These are phyloP conservation scores for Lagerstroemia speciosa DNA, from an alignment of 345 rosid genomes.

Conservation along the genomic window DNA sequence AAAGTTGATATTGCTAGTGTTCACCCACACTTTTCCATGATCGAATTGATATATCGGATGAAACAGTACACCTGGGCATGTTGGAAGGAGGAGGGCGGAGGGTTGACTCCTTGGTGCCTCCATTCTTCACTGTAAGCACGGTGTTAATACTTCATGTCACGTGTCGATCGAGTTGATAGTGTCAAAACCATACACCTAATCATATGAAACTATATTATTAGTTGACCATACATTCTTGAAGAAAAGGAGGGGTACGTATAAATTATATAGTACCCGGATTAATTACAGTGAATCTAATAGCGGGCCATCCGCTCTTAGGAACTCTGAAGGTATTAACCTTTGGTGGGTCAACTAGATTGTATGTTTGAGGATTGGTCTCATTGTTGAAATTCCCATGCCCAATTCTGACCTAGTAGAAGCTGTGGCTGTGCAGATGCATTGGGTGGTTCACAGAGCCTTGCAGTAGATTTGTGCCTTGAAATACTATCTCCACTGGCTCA, in stretches of 20 bases:
- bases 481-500: background rate
- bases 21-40: background rate
- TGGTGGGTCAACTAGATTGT: constrained; percentile 20
- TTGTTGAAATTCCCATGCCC: background rate
- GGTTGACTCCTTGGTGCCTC: constrained; percentile 2
- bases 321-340: constrained; percentile 13
- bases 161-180: constrained; percentile 7
- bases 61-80: background rate
- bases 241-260: too few relatives aligned
- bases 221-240: too few relatives aligned
- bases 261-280: constrained; percentile 23
- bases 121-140: constrained; percentile 3
- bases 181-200: constrained; percentile 8
- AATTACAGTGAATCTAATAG: constrained; percentile 16
- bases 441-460: constrained; percentile 1
- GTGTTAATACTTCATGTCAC: constrained; percentile 10
- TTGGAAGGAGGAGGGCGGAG: background rate
- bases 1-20: background rate
- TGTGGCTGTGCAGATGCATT: background rate
- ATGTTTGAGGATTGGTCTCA: constrained; percentile 11
- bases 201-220: too few relatives aligned
- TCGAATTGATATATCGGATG: background rate
- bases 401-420: background rate
- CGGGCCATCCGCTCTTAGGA: constrained; percentile 18
- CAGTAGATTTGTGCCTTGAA: background rate